These are phyloP conservation scores for Cladorrhinum sp. DNA, from an alignment of 2,329 filamentous ascomycete species.

Conservation along the genomic window DNA sequence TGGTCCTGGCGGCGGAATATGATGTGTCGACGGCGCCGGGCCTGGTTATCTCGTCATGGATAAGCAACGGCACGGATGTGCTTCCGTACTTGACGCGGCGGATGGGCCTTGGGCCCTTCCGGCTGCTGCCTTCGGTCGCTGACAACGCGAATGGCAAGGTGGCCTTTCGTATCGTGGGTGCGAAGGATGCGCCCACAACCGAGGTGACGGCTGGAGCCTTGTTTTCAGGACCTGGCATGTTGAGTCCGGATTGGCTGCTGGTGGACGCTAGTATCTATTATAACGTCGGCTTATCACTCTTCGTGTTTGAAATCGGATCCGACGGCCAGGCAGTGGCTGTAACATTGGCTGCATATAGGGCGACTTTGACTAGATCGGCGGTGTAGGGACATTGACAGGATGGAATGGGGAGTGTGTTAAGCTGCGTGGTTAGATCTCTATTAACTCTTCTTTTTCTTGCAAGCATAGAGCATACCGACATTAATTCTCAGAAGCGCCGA, in stretches of 20 bases:
- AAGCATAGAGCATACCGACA: no score
- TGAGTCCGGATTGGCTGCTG: conserved; percentile 23
- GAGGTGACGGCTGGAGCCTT: conserved; percentile 2
- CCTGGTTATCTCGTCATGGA: conserved; percentile 23
- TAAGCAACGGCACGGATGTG: conserved; percentile 22
- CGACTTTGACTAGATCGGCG: no score
- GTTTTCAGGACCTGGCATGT: conserved; percentile 24
- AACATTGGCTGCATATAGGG: no score
- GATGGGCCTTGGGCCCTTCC: conserved; percentile 8
- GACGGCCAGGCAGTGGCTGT: conserved; percentile 10
- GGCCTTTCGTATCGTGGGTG: conserved; percentile 12
- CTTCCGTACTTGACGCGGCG: not conserved
- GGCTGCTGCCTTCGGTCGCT: conserved; percentile 20
- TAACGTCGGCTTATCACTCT: conserved; percentile 22
- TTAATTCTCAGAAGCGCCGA: no score
- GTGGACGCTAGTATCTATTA: conserved; percentile 22
- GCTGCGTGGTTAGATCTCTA: no score
- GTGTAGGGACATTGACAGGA: no score
- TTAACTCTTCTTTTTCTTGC: no score
- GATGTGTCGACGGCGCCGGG: conserved; percentile 17
- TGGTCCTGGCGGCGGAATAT: conserved; percentile 25
- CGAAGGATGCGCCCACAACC: conserved; percentile 16
- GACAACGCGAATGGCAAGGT: no score
- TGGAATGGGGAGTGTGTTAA: no score
- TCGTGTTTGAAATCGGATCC: conserved; percentile 24